phyloP scores from a whole-genome alignment of 768 basidiomycete species.

The Termitomyces sp. region DNA sequence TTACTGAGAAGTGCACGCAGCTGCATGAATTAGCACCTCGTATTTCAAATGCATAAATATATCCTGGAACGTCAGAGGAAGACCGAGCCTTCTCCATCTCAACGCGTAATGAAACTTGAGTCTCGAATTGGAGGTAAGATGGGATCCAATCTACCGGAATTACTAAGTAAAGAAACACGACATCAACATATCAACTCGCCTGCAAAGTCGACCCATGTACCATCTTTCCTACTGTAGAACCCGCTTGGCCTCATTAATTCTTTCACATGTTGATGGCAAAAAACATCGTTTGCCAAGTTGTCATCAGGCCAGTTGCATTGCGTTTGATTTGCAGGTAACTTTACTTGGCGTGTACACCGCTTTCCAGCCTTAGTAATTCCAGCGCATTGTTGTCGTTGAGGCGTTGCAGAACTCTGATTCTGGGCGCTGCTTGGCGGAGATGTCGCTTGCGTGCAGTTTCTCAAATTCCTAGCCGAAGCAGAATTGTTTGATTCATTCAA shows the following conservation, averaged over 20 bases:
- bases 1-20: not conserved
- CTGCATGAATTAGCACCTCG: constrained; percentile 37
- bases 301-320: constrained; percentile 19
- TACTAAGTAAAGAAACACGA: not conserved
- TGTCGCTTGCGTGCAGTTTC: constrained; percentile 12
- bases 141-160: constrained; percentile 62
- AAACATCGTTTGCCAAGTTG: constrained; percentile 31
- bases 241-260: constrained; percentile 47
- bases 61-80: constrained; percentile 57
- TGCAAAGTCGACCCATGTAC: constrained; percentile 51
- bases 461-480: constrained; percentile 11
- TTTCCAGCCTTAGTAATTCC: constrained; percentile 61
- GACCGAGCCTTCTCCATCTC: constrained; percentile 48
- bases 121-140: constrained; percentile 51
- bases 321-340: constrained; percentile 24
- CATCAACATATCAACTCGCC: constrained; percentile 28
- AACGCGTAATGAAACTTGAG: constrained; percentile 45
- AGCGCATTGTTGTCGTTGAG: constrained; percentile 52
- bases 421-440: constrained; percentile 16
- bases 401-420: constrained; percentile 6
- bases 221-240: constrained; percentile 47
- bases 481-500: constrained; percentile 6
- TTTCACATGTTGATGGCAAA: constrained; percentile 63
- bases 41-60: constrained; percentile 81
- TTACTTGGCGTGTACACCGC: constrained; percentile 57